These are phyloP conservation scores for Fusarium incarnatum DNA, from an alignment of 2,329 filamentous ascomycete species.

Conservation along the genomic window DNA sequence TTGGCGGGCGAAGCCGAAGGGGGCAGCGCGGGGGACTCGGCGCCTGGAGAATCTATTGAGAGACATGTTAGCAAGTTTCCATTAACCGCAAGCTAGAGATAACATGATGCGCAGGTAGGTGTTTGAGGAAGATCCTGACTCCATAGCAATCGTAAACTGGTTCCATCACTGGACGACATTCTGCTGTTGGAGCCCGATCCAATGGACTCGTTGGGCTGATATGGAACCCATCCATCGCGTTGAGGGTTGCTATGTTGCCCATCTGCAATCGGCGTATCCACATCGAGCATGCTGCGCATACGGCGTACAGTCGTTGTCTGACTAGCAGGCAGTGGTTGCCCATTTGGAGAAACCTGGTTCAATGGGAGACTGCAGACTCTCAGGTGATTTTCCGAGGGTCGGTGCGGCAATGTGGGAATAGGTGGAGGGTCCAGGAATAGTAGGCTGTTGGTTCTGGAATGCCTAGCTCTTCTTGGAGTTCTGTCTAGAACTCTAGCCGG, in stretches of 20 bases:
- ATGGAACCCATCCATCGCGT: constrained; percentile 32
- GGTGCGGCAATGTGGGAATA: constrained; percentile 28
- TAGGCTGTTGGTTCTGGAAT: constrained; percentile 3
- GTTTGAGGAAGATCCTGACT: constrained; percentile 53
- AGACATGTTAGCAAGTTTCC: constrained; percentile 51
- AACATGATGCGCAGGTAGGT: constrained; percentile 36
- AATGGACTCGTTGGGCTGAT: background rate
- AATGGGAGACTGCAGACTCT: background rate
- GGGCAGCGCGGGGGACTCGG: constrained; percentile 58
- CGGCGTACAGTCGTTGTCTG: constrained; percentile 45
- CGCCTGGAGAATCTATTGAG: constrained; percentile 59
- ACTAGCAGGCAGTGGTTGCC: constrained; percentile 12
- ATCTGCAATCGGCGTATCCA: constrained; percentile 56
- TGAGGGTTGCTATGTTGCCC: constrained; percentile 56
- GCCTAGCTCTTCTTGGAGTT: background rate
- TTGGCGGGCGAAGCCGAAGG: constrained; percentile 55
- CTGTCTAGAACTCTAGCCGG: background rate
- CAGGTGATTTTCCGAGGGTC: constrained; percentile 24
- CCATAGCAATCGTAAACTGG: constrained; percentile 35
- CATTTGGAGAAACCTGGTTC: constrained; percentile 25
- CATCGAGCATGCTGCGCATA: constrained; percentile 66
- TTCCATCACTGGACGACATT: background rate
- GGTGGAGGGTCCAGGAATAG: constrained; percentile 28
- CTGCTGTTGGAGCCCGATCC: background rate
- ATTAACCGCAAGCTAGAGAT: constrained; percentile 3